A percentile compares a stretch with the other conserved stretches of the same genome.
phyloP scores from a whole-genome alignment of 495 filamentous ascomycete genomes.

The Pseudoneurospora amorphoporcata region DNA sequence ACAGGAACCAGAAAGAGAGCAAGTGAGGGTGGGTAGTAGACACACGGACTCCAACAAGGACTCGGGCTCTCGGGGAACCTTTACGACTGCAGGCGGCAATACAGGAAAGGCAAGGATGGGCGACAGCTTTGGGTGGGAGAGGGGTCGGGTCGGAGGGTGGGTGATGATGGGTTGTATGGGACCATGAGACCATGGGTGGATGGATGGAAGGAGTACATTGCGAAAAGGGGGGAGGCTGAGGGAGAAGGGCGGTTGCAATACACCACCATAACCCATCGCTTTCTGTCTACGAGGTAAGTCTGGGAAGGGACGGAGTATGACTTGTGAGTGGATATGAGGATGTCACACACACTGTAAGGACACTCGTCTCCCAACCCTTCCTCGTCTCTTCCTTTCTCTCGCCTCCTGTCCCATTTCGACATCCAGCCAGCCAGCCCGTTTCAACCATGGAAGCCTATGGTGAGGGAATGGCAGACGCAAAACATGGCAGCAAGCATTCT shows the following conservation, averaged over 20 bases:
- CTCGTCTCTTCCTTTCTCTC: not conserved
- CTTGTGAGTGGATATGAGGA: not conserved
- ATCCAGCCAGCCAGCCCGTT: not conserved
- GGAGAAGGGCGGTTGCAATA: not conserved
- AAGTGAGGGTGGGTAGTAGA: not conserved
- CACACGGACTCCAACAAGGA: not conserved
- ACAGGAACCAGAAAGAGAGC: not conserved
- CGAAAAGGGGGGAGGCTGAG: not conserved
- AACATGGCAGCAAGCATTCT: not conserved
- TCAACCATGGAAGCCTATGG: not conserved
- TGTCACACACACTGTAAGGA: not conserved
- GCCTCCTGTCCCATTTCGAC: not conserved
- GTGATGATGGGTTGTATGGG: slow-evolving; percentile 4
- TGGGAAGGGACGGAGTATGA: not conserved
- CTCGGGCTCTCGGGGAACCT: not conserved
- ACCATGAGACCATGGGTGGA: not conserved
- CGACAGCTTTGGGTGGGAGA: not conserved
- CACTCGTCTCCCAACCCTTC: not conserved
- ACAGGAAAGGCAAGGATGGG: not conserved
- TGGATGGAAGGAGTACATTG: not conserved
- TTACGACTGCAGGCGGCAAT: not conserved
- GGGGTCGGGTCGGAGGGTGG: not conserved
- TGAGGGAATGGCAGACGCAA: not conserved
- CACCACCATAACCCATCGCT: not conserved
- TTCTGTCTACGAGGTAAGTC: not conserved